These are phyloP conservation scores for Xanthoconium purpureum DNA, from an alignment of 768 basidiomycete species.

Conservation along the genomic window DNA sequence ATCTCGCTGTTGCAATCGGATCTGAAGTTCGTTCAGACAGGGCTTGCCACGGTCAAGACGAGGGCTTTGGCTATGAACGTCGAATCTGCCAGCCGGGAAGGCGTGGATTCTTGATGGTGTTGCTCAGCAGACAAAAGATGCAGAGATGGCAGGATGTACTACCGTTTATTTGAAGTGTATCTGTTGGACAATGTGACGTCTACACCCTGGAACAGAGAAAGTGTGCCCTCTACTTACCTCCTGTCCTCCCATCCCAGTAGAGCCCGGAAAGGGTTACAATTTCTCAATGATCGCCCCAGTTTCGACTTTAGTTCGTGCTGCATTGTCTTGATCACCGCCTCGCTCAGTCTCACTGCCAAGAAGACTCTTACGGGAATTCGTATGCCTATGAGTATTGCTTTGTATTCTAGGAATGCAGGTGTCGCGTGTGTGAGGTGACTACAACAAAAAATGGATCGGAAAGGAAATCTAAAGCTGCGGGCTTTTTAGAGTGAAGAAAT, in stretches of 20 bases:
- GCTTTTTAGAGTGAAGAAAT: too few relatives aligned
- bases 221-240: not conserved
- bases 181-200: not conserved
- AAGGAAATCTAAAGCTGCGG: too few relatives aligned
- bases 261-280: not conserved
- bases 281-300: not conserved
- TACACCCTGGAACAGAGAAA: not conserved
- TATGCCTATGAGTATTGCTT: too few relatives aligned
- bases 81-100: not conserved
- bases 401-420: too few relatives aligned
- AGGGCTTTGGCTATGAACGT: not conserved
- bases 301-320: slow-evolving; percentile 5
- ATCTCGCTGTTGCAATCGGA: slow-evolving; percentile 15
- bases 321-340: not conserved
- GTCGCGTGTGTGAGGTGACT: too few relatives aligned
- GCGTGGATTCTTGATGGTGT: not conserved
- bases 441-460: too few relatives aligned
- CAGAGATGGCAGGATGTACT: slow-evolving; percentile 6
- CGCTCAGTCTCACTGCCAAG: not conserved
- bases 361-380: too few relatives aligned
- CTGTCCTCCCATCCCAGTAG: not conserved
- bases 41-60: slow-evolving; percentile 11
- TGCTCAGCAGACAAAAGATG: not conserved
- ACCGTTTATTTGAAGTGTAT: not conserved
- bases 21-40: slow-evolving; percentile 3